phyloP scores from a whole-genome alignment of 2,329 filamentous ascomycete genomes.

The Elsinoe arachidis region DNA sequence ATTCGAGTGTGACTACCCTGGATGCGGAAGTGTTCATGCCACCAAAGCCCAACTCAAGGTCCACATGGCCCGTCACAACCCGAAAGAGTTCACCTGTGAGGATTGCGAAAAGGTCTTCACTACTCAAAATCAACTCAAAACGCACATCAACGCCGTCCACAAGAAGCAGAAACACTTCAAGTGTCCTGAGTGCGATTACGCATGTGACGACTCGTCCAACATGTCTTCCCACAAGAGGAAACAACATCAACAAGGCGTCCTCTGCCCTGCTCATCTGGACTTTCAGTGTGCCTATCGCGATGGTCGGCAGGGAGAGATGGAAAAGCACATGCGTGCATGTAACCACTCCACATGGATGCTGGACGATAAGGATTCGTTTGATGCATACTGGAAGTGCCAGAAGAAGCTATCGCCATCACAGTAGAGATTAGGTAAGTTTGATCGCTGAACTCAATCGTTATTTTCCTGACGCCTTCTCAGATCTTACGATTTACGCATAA shows the following conservation, averaged over 20 bases:
- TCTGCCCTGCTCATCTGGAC: constrained; percentile 2
- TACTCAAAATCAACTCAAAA: constrained; percentile 13
- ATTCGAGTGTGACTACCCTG: constrained; percentile 12
- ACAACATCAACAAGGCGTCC: constrained; percentile 11
- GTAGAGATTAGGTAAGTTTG: background rate
- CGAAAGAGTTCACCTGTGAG: constrained; percentile 12
- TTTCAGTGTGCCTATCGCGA: constrained; percentile 7
- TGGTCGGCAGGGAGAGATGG: constrained; percentile 11
- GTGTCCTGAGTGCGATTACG: constrained; percentile 12
- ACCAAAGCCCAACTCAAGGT: constrained; percentile 12
- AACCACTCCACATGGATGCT: constrained; percentile 10
- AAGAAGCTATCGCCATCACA: background rate
- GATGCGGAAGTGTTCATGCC: constrained; percentile 11
- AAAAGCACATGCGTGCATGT: constrained; percentile 11
- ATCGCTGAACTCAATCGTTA: background rate
- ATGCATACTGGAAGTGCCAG: constrained; percentile 11
- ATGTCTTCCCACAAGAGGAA: constrained; percentile 12
- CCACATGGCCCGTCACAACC: constrained; percentile 12
- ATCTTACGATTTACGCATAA: constrained; percentile 2
- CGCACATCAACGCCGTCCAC: constrained; percentile 12
- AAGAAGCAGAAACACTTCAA: constrained; percentile 14
- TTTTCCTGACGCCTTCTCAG: background rate
- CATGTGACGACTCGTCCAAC: constrained; percentile 12
- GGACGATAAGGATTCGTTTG: constrained; percentile 3
- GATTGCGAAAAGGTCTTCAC: constrained; percentile 12